Percentiles rank a stretch among this genome's conserved stretches.
phyloP scores from a whole-genome alignment of 129 eudicot genomes.

The Tagetes erecta region DNA sequence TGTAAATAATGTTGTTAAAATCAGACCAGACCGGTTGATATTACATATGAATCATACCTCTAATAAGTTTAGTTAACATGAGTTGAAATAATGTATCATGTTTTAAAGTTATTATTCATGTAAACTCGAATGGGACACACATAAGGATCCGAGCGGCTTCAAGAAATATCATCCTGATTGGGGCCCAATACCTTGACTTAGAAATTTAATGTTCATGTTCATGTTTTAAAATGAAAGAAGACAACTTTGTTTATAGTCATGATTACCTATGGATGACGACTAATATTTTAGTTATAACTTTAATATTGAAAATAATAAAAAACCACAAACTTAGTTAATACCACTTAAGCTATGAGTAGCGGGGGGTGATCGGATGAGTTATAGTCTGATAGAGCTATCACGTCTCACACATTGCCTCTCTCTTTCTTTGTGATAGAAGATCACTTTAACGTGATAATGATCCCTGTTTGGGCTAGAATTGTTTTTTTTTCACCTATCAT shows the following conservation, averaged over 20 bases:
- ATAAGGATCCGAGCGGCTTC: slow-evolving; percentile 34
- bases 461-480: too few species aligned
- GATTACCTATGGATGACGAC: slow-evolving; percentile 32
- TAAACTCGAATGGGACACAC: slow-evolving; percentile 6
- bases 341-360: too few species aligned
- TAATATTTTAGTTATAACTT: slow-evolving; percentile 5
- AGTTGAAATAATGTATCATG: too few species aligned
- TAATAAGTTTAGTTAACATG: too few species aligned
- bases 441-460: too few species aligned
- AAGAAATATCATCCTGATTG: slow-evolving; percentile 31
- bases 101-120: background rate
- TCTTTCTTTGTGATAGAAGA: too few species aligned
- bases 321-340: too few species aligned
- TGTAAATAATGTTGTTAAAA: background rate
- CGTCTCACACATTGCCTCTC: too few species aligned
- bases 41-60: too few species aligned
- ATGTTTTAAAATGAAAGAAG: slow-evolving; percentile 24
- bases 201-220: background rate
- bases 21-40: background rate
- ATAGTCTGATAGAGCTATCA: too few species aligned
- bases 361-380: too few species aligned
- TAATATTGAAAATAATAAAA: background rate
- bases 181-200: slow-evolving; percentile 29
- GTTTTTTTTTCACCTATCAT: too few species aligned
- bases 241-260: slow-evolving; percentile 38